These are phyloP conservation scores for Colletotrichum aenigma DNA, from an alignment of 2,329 filamentous ascomycete species.

Conservation along the genomic window DNA sequence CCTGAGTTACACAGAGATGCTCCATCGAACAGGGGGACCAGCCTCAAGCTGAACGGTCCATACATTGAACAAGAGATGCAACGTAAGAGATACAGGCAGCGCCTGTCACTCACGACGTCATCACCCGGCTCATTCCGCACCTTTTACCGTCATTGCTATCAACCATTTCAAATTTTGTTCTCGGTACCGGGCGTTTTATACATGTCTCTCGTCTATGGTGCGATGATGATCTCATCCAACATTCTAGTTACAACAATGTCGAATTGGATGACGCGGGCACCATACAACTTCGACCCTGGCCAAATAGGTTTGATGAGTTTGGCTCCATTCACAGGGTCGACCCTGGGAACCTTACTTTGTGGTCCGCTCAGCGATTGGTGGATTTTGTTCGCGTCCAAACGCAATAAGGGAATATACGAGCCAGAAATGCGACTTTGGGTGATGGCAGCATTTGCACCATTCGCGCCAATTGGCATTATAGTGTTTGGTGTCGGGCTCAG, in stretches of 20 bases:
- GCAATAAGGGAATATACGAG: constrained; percentile 44
- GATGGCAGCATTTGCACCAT: constrained; percentile 32
- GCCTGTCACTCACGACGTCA: not conserved
- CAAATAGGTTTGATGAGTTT: constrained; percentile 43
- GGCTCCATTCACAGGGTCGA: constrained; percentile 41
- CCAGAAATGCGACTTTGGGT: constrained; percentile 48
- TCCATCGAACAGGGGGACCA: not conserved
- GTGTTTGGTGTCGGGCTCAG: not conserved
- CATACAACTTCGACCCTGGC: constrained; percentile 38
- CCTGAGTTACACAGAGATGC: not conserved
- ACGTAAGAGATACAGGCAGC: not conserved
- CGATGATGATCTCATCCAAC: constrained; percentile 41
- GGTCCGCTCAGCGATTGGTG: constrained; percentile 40
- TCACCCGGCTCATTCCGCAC: not conserved
- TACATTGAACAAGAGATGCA: not conserved
- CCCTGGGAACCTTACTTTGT: constrained; percentile 33
- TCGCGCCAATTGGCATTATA: constrained; percentile 31
- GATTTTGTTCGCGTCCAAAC: constrained; percentile 35
- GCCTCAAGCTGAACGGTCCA: not conserved
- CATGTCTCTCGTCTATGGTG: constrained; percentile 37
- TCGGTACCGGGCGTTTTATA: constrained; percentile 42
- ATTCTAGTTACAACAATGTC: constrained; percentile 26
- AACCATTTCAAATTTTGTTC: constrained; percentile 38
- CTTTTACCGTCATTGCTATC: constrained; percentile 35
- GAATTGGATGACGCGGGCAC: constrained; percentile 32